Conservation (phyloP, 2,329 filamentous ascomycete genomes). For the Pleomassaria siparia region DNA sequence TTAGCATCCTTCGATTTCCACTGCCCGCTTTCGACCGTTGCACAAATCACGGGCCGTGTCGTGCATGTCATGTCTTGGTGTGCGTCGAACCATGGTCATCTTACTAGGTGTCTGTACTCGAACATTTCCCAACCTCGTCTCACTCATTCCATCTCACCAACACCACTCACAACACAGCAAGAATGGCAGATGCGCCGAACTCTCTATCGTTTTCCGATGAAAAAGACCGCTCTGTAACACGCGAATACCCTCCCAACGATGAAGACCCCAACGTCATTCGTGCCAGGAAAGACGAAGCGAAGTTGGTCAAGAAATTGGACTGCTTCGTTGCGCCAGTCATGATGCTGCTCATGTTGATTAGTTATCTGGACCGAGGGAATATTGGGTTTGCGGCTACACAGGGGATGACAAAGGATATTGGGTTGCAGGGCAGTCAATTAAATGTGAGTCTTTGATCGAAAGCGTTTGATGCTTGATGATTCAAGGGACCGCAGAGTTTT, state of each 20-base stretch:
- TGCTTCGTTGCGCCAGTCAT: conserved; percentile 38
- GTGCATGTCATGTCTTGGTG: too few relatives aligned
- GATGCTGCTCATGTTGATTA: conserved; percentile 39
- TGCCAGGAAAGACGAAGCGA: conserved; percentile 25
- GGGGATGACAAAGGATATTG: conserved; percentile 34
- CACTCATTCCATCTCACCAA: neutral
- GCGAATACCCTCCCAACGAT: conserved; percentile 25
- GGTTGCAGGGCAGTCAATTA: conserved; percentile 25
- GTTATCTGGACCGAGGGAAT: conserved; percentile 38
- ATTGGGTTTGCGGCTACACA: conserved; percentile 40
- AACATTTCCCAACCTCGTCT: too few relatives aligned
- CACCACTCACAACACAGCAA: neutral
- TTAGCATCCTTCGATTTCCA: too few relatives aligned
- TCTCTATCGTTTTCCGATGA: conserved; percentile 10
- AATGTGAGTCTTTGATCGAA: conserved; percentile 20
- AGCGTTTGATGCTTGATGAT: neutral
- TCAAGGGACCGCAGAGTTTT: too few relatives aligned
- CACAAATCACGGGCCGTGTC: too few relatives aligned
- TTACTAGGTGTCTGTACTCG: too few relatives aligned
- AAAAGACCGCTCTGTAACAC: conserved; percentile 16
- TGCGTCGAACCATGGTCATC: too few relatives aligned
- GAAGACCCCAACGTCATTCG: conserved; percentile 16
- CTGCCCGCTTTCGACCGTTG: too few relatives aligned
- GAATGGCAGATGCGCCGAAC: conserved; percentile 7
- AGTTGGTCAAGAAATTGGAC: conserved; percentile 34